These are phyloP conservation scores for Amylocystis lapponica DNA, from an alignment of 768 basidiomycete species.

Conservation along the genomic window DNA sequence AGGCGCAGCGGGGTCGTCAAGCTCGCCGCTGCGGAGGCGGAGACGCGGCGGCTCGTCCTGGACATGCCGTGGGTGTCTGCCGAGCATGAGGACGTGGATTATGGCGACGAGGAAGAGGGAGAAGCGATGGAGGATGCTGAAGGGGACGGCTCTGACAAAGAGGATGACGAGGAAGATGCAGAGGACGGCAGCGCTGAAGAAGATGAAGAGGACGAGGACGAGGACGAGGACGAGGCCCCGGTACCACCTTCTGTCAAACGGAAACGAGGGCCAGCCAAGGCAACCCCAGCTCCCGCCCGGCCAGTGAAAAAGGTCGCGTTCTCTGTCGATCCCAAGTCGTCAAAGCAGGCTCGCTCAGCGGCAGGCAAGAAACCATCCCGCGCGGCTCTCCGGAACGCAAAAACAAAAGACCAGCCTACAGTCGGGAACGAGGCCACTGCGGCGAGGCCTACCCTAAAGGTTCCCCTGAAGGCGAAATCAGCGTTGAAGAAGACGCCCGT, in stretches of 20 bases:
- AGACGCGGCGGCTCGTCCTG: conserved; percentile 37
- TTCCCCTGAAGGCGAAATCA: no score
- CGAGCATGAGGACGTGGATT: conserved; percentile 33
- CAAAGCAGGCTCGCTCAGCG: conserved; percentile 20
- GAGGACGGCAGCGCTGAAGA: conserved; percentile 34
- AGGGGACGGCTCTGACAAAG: conserved; percentile 32
- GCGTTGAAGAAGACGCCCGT: conserved; percentile 8
- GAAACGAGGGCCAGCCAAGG: conserved; percentile 18
- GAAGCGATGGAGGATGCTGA: conserved; percentile 31
- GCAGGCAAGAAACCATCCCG: conserved; percentile 16
- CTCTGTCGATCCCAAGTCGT: conserved; percentile 21
- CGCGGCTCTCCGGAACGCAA: conserved; percentile 5
- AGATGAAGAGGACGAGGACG: conserved; percentile 37
- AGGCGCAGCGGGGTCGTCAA: conserved; percentile 45
- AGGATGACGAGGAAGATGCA: conserved; percentile 24
- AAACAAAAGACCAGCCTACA: conserved; percentile 3
- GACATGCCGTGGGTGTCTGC: conserved; percentile 35
- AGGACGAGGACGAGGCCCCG: conserved; percentile 37
- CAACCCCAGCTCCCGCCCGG: conserved; percentile 10
- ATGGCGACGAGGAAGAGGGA: conserved; percentile 32
- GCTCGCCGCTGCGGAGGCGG: conserved; percentile 34
- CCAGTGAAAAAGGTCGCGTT: conserved; percentile 31
- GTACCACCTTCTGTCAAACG: conserved; percentile 27
- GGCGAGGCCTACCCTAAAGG: background rate
- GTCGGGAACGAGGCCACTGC: conserved; percentile 1